These are phyloP conservation scores for Rhodosporidiobolus sp. DNA, from an alignment of 768 basidiomycete species.

Conservation along the genomic window DNA sequence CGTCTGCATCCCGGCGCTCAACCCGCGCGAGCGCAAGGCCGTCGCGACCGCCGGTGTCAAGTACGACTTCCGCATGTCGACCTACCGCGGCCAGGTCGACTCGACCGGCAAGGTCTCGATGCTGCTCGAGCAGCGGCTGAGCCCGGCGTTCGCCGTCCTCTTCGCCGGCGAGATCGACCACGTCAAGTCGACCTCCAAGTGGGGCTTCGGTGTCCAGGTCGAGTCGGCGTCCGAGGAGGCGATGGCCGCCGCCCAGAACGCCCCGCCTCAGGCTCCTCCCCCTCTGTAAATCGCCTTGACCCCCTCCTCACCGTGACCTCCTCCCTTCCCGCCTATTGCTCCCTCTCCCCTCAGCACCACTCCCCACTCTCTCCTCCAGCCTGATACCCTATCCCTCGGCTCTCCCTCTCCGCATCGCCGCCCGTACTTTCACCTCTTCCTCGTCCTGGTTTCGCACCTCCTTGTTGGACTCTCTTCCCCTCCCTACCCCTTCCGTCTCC, in stretches of 20 bases:
- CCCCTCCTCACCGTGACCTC: background rate
- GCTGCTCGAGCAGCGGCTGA: slow-evolving; percentile 90
- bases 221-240: slow-evolving; percentile 35
- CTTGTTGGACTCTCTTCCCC: background rate
- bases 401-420: background rate
- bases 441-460: background rate
- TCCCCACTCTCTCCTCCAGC: background rate
- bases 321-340: background rate
- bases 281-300: slow-evolving; percentile 15
- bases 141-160: slow-evolving; percentile 89
- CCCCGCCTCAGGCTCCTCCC: slow-evolving; percentile 16
- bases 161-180: slow-evolving; percentile 98
- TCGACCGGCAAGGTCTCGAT: slow-evolving; percentile 93
- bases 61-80: slow-evolving; percentile 89
- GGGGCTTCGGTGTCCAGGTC: slow-evolving; percentile 31
- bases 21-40: slow-evolving; percentile 76
- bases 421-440: background rate
- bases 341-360: background rate
- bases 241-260: slow-evolving; percentile 28
- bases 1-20: slow-evolving; percentile 66
- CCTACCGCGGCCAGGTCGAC: slow-evolving; percentile 91
- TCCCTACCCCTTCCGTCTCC: no score
- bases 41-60: slow-evolving; percentile 91
- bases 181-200: slow-evolving; percentile 60
- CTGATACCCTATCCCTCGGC: background rate